A percentile compares a stretch with the other conserved stretches of the same genome.
Conservation (phyloP, 176 grass and related monocot genomes). For the Metroxylon sagu region DNA sequence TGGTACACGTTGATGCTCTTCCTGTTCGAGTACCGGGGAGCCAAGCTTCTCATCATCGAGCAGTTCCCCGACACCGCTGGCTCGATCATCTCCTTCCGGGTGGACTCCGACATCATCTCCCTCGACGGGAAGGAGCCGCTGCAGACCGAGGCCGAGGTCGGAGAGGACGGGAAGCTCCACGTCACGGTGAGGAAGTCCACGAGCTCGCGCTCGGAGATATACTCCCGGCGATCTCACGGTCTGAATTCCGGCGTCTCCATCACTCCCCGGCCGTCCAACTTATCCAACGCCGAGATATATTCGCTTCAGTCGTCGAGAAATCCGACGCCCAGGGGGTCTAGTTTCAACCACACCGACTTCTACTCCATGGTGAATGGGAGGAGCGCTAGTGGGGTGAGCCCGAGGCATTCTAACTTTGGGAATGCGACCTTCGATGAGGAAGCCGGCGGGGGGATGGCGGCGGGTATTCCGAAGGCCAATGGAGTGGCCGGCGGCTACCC, state of each 20-base stretch:
- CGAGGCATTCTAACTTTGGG: conserved; percentile 32
- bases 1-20: conserved; percentile 62
- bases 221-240: conserved; percentile 47
- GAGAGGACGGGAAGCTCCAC: conserved; percentile 36
- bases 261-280: conserved; percentile 57
- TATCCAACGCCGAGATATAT: conserved; percentile 86
- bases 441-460: conserved; percentile 1
- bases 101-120: conserved; percentile 82
- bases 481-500: conserved; percentile 27
- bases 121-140: conserved; percentile 45
- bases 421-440: conserved; percentile 48
- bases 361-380: conserved; percentile 52
- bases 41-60: conserved; percentile 45
- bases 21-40: conserved; percentile 46
- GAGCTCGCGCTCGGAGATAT: conserved; percentile 55
- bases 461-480: conserved; percentile 20
- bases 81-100: conserved; percentile 68
- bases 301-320: conserved; percentile 89
- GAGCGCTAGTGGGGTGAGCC: conserved; percentile 7
- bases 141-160: conserved; percentile 46
- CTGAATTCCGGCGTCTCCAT: conserved; percentile 9
- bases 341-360: conserved; percentile 89
- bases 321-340: conserved; percentile 70
- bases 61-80: conserved; percentile 74
- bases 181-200: conserved; percentile 75